Evolutionary conservation across 179 eudicot genomes (phyloP), one percentile per base, ranked within the genome.

Genomic region (Silene vulgaris): DNA sequence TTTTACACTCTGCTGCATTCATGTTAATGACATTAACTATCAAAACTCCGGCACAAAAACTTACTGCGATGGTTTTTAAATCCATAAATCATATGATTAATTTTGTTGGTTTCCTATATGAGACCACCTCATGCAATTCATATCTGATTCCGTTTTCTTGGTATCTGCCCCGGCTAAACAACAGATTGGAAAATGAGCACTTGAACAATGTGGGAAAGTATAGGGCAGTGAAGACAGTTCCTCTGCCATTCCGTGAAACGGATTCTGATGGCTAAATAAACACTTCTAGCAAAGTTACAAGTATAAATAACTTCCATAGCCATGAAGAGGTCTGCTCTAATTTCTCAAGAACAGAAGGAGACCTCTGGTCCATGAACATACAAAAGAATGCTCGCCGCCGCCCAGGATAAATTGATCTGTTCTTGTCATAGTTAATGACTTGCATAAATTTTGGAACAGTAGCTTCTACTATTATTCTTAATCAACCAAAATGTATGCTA

Each of bases 171-270:
- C 61, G 54, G 52, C 7, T 12, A 29, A 57, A 69, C 72, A 43
- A 76, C 84, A 89, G 96, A 80, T 74, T 92, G 90, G 97, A 92
- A 84, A 81, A 92, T 70, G 97, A 92, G 83, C 97, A 92, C 68
- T 76, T 90, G 61, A 92, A 84, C 86, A 92, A 92, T 74, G 91
- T 80, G 12, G 97, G 97, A 8, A 87, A 90, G 74, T 92, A 76
- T 69, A 88, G 96, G 80, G 96, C 94, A 29, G 90, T 90, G 28
- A 88, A 85, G 82, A 71, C 83, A 0, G 97, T 92, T 68, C 97
- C 97, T 37, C 78, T 92, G 69, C 97, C 97, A 69, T 92, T 90
- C 84, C 90, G 85, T 0, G 91, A 88, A 75, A 73, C 85, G 2
- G 88, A 88, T 73, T 87, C 88, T 29, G 92, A 90, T 61, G 85